Evolutionary conservation across 345 rosid genomes (phyloP), one percentile per base, ranked within the genome.

Genomic region (Euphorbia pulcherrima): DNA sequence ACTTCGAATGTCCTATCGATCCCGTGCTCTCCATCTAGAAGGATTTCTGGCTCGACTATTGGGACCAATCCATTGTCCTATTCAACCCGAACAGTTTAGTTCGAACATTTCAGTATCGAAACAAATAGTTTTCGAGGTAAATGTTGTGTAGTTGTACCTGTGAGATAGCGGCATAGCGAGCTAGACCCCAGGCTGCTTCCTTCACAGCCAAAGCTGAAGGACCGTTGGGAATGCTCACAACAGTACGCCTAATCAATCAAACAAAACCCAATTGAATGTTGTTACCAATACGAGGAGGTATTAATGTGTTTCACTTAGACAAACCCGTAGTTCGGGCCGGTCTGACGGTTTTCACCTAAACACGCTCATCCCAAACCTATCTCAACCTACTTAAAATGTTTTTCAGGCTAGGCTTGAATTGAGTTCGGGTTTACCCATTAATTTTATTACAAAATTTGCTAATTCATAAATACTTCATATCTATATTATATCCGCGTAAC

Each of bases 111-210:
- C 3, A 14, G 6, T 48, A 44, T 44, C 48, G 2, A 44, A n/a
- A n/a, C n/a, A n/a, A n/a, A n/a, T 17, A 48, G 6, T 17, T 17
- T 53, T 53, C 11, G 12, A 1, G 57, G 9, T 53, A 8, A 53
- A 23, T 21, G 4, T 8, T 12, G 8, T 20, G 62, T 5, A 24
- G 33, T 64, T 75, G 57, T 75, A 88, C 99, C 71, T 94, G 99
- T 48, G 96, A 84, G 70, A 94, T 89, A 73, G 96, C 89, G 56
- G 96, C 99, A 64, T 94, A 91, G 61, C 99, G 90, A 29, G 99
- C 97, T 60, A 94, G 96, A 48, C 99, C 99, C 99, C 99, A 90
- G 68, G 99, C 96, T 7, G 99, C 97, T 88, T 94, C 99, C 76
- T 88, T 94, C 65, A 94, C 97, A 0, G 97, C 99, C 62, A 94